Evolutionary conservation across 202 grass and related monocot genomes (phyloP).

Genomic region (Carex arenaria): DNA sequence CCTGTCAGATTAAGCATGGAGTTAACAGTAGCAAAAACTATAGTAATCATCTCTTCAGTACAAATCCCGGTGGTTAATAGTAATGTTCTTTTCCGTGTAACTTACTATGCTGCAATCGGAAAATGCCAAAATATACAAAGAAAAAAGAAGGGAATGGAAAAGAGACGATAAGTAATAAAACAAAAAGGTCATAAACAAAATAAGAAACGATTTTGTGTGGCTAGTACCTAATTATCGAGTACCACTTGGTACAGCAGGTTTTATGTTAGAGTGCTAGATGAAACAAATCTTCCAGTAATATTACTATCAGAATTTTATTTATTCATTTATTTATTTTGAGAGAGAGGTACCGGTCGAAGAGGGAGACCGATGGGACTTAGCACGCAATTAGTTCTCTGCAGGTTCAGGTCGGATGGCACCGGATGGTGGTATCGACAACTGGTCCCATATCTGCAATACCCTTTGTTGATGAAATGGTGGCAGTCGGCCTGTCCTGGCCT

Average conservation of each 20-base stretch:
- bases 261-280: not conserved
- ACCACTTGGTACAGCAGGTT: not conserved
- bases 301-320: not conserved
- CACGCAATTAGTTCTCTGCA: conserved; percentile 47
- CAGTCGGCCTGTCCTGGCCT: conserved; percentile 22
- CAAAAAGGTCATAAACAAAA: not conserved
- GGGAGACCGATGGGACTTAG: conserved; percentile 86
- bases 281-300: not conserved
- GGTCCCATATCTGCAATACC: conserved; percentile 44
- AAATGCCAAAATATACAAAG: conserved; percentile 4
- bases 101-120: not conserved
- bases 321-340: not conserved
- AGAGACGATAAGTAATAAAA: not conserved
- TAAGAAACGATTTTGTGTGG: not conserved
- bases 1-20: conserved; percentile 27
- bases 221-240: not conserved
- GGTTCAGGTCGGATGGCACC: conserved; percentile 25
- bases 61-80: not conserved
- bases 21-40: conserved; percentile 10
- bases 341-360: conserved; percentile 71
- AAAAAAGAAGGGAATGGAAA: not conserved
- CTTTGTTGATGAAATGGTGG: conserved; percentile 40
- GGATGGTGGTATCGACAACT: conserved; percentile 47
- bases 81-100: not conserved
- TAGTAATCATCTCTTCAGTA: not conserved